Evolutionary conservation across 305 asterid genomes (phyloP).

Genomic region (Fraxinus angustifolia): DNA sequence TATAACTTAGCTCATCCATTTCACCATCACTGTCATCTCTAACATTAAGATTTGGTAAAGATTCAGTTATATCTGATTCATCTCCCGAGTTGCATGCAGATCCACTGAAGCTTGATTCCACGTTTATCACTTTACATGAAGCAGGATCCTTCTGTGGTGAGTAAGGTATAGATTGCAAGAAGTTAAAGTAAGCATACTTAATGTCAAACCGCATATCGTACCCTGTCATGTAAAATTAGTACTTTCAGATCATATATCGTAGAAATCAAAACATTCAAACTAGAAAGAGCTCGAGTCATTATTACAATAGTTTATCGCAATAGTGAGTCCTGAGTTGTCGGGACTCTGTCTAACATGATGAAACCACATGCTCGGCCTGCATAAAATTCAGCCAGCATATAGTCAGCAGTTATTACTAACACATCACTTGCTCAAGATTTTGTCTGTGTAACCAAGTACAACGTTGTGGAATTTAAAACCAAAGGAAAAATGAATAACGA

Average conservation of each 20-base stretch:
- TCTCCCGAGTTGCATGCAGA: conserved; percentile 18
- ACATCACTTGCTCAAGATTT: neutral
- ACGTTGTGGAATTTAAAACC: neutral
- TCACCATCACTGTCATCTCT: conserved; percentile 10
- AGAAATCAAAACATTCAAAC: conserved; percentile 8
- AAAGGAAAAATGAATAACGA: neutral
- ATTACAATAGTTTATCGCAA: conserved; percentile 83
- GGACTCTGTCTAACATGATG: conserved; percentile 79
- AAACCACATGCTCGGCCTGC: conserved; percentile 99
- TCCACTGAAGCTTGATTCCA: conserved; percentile 18
- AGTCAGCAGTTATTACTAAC: neutral
- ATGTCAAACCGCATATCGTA: conserved; percentile 88
- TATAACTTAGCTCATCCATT: neutral
- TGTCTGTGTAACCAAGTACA: neutral
- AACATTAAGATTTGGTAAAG: conserved; percentile 6
- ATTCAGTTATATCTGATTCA: conserved; percentile 21
- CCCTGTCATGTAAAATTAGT: conserved; percentile 53
- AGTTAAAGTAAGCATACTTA: conserved; percentile 85
- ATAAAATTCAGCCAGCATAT: conserved; percentile 18
- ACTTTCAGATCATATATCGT: neutral
- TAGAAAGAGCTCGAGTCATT: neutral
- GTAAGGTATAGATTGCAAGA: conserved; percentile 60
- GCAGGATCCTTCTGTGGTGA: conserved; percentile 26
- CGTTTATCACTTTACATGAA: conserved; percentile 6
- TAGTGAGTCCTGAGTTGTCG: conserved; percentile 64